A percentile compares a stretch with the other conserved stretches of the same genome.
Conservation (phyloP, 495 filamentous ascomycete genomes). For the Aspergillus steynii region DNA sequence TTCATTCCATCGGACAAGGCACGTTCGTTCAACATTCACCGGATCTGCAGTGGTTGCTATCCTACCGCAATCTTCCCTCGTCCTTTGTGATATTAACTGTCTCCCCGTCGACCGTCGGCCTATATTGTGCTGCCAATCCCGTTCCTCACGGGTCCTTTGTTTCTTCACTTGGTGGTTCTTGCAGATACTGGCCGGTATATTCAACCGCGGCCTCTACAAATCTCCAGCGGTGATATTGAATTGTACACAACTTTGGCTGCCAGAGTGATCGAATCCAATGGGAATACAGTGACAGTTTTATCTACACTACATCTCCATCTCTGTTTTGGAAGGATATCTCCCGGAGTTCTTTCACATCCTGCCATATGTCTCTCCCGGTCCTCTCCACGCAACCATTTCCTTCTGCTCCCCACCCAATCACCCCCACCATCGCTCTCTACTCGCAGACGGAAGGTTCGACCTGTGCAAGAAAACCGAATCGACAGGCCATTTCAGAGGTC, state of each 20-base stretch:
- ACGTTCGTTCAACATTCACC: slow-evolving; percentile 28
- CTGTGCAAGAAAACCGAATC: slow-evolving; percentile 18
- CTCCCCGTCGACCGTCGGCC: background rate
- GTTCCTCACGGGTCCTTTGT: background rate
- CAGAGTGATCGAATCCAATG: slow-evolving; percentile 12
- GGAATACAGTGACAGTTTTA: slow-evolving; percentile 16
- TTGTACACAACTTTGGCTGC: background rate
- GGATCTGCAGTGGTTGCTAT: slow-evolving; percentile 22
- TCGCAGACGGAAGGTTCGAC: slow-evolving; percentile 20
- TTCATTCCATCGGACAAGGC: slow-evolving; percentile 39
- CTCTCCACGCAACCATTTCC: slow-evolving; percentile 28
- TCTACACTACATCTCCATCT: slow-evolving; percentile 10
- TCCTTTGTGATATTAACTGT: background rate
- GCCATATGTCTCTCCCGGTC: slow-evolving; percentile 42
- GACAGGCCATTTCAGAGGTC: slow-evolving; percentile 21
- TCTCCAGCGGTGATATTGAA: background rate
- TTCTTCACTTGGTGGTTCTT: background rate
- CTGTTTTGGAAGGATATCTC: slow-evolving; percentile 10
- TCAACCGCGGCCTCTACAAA: background rate
- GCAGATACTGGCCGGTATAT: background rate
- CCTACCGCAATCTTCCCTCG: slow-evolving; percentile 7
- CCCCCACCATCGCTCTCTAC: slow-evolving; percentile 26
- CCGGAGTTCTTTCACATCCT: slow-evolving; percentile 7
- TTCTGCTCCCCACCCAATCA: slow-evolving; percentile 29
- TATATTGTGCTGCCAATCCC: background rate